Evolutionary conservation across 805 yeast species (phyloP), one percentile per base, ranked within the genome.

Genomic region (Wickerhamomyces alni): DNA sequence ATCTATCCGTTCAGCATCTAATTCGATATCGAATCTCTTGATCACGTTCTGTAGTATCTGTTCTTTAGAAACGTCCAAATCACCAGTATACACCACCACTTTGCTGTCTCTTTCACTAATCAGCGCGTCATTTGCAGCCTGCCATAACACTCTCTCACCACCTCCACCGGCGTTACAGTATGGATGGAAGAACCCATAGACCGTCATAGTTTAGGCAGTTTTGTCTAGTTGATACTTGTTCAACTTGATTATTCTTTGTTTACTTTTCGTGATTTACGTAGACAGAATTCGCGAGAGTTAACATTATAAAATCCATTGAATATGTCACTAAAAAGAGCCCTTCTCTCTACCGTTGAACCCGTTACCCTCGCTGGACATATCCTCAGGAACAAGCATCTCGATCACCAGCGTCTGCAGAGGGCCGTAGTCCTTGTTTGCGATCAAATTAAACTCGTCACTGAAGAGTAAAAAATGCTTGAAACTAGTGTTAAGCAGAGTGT

Each of bases 121-220:
- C 43, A 89, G 65, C 0, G 95, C 84, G 25, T 81, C 71, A 48
- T 75, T 72, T 7, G 91, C 86, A 0, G 96, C 96, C 40, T 86
- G 88, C 99, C 99, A 93, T 30, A 93, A 66, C 1, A 93, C 99
- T 41, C 91, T 76, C 58, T 93, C 99, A 18, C 99, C 99, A 24
- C 99, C 99, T 16, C 99, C 99, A 34, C 95, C 96, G 30, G 96
- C 94, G 57, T 85, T 86, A 47, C 96, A 88, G 52, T 82, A 85
- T 0, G 99, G 99, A 62, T 93, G 99, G 66, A 93, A 88, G 54
- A 84, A 89, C 6, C 98, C 99, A 57, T 68, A 82, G 10, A 87
- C 59, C 8, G 10, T n/a, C 9, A 21, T 21, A 7, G 9, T 21
- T 9, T 21, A 9, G 9, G 9, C 9, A 7, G 24, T 21, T 6